Percentiles rank a stretch among this genome's conserved stretches.
Evolutionary conservation across 192 early-diverging fungal species (phyloP).

Genomic region (Helicostylum pulchrum): DNA sequence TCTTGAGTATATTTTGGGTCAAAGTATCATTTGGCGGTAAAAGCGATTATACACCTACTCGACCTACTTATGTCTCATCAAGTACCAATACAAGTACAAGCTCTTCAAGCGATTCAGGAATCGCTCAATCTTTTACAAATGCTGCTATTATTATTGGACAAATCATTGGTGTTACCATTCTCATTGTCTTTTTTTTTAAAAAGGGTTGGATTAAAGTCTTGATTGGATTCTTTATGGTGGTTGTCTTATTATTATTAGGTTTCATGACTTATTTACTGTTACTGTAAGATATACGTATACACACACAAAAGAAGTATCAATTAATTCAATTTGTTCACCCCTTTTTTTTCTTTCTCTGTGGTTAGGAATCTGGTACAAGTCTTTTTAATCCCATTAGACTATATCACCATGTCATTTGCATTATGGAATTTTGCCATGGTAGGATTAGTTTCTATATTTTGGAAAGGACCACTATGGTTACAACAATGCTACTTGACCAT

Average conservation of each 20-base stretch:
- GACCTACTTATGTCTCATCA: constrained; percentile 16
- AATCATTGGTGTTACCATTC: constrained; percentile 74
- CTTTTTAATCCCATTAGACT: constrained; percentile 64
- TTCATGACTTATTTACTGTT: constrained; percentile 71
- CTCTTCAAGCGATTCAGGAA: neutral
- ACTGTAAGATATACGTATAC: constrained; percentile 12
- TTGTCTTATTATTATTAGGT: constrained; percentile 68
- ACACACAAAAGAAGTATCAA: neutral
- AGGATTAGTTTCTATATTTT: constrained; percentile 74
- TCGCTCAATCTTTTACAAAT: constrained; percentile 42
- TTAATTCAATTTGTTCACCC: neutral
- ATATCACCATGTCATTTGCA: constrained; percentile 68
- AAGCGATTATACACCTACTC: constrained; percentile 45
- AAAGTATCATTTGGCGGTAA: constrained; percentile 59
- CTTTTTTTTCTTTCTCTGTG: neutral
- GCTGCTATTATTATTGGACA: constrained; percentile 74
- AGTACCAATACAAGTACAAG: neutral
- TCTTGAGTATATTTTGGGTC: constrained; percentile 82
- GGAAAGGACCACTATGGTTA: constrained; percentile 74
- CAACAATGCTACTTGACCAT: constrained; percentile 77
- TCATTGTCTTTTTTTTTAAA: constrained; percentile 74
- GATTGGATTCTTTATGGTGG: constrained; percentile 70
- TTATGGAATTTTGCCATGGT: constrained; percentile 77
- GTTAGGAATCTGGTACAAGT: constrained; percentile 46
- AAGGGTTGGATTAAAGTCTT: constrained; percentile 77